Evolutionary conservation across 2,329 filamentous ascomycete genomes (phyloP), one percentile per base, ranked within the genome.

Genomic region (Fusarium palustre): DNA sequence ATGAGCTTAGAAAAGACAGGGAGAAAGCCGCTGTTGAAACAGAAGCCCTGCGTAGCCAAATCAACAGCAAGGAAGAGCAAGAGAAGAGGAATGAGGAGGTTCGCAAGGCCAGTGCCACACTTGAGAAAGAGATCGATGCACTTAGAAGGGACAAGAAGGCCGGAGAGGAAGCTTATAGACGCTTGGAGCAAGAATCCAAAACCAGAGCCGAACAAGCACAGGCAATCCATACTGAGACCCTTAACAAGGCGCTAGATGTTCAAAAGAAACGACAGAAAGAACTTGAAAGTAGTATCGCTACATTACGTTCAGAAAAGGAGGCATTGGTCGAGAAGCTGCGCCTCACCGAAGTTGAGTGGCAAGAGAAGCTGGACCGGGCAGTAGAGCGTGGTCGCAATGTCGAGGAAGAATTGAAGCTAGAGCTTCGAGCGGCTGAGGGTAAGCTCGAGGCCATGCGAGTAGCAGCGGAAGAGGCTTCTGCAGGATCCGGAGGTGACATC

Each of bases 391-490:
- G 89, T 22, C 87, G 87, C 15, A 84, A 88, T 13, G 81, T 88
- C 10, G 92, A 97, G 78, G 80, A 91, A 8, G 95, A 97, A 76
- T 84, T 97, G 73, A 92, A 92, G 74, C 86, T 87, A n/a, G 95
- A 98, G 79, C 79, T 88, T 11, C 83, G 91, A 78, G 87, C 90
- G 18, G 85, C 97, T 68, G 97, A 99, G 81, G 91, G 92, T 72
- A 97, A 97, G 78, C 85, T 99, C 57, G 96, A 99, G 80, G 88
- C 92, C 11, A 90, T 97, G 81, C 91, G 96, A 57, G 88, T 90
- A 20, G 88, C 92, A 33, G 93, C 93, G 2, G 96, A 99, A 80
- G 96, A 99, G 79, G 93, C 90, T 1, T 94, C 94, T 2, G 95
- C 94, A 4, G 92, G 92, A 18, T 89, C 89, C 16, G 89, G 90